Percentiles rank a stretch among this genome's conserved stretches.
Conservation (phyloP, 225 moss, liverwort and hornwort species). For the Antitrichia curtipendula region DNA sequence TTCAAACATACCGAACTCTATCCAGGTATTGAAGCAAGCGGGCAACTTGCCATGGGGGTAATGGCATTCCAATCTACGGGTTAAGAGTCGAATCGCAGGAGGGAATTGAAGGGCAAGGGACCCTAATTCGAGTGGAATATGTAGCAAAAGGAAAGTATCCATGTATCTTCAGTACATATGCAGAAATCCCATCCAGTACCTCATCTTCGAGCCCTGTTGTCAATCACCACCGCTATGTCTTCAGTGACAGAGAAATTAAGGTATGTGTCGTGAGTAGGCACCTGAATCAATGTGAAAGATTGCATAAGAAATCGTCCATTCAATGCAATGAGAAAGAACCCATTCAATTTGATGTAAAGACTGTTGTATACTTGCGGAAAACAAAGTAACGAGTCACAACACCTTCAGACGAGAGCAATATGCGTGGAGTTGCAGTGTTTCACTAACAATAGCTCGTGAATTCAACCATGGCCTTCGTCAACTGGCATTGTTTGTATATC, state of each 20-base stretch:
- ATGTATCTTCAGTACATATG: background rate
- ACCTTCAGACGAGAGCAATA: background rate
- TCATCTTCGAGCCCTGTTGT: background rate
- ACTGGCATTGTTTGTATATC: background rate
- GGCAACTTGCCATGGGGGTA: background rate
- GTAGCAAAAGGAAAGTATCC: no score
- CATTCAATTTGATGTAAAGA: background rate
- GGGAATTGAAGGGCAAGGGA: no score
- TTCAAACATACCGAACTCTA: no score
- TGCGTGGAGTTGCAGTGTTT: background rate
- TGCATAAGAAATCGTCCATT: background rate
- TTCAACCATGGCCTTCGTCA: background rate
- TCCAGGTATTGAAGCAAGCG: background rate
- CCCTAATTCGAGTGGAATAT: no score
- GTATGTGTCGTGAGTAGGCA: background rate
- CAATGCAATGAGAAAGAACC: background rate
- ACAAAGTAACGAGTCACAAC: background rate
- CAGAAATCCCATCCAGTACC: background rate
- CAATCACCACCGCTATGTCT: background rate
- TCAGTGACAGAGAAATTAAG: background rate
- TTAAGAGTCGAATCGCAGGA: background rate
- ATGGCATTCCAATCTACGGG: background rate
- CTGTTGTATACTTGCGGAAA: background rate
- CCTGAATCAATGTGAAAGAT: background rate
- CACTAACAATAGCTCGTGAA: background rate